Conservation (phyloP, 2,329 filamentous ascomycete genomes). For the Aureobasidium sp. region DNA sequence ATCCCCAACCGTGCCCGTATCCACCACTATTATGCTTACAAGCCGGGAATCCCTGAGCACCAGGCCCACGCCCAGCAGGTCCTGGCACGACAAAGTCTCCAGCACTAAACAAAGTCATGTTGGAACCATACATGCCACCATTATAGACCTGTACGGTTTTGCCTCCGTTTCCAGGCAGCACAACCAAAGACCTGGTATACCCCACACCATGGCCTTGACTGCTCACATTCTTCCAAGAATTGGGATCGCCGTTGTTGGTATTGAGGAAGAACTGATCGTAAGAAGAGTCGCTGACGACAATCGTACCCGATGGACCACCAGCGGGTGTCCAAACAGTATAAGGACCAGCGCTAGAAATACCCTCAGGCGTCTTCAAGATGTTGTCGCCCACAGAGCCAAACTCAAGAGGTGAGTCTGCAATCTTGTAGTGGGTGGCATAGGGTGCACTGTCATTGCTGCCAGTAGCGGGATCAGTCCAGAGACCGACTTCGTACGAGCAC, state of each 20-base stretch:
- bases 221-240: conserved; percentile 40
- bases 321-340: conserved; percentile 48
- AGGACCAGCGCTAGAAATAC: conserved; percentile 41
- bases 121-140: conserved; percentile 10
- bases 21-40: conserved; percentile 10
- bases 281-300: conserved; percentile 41
- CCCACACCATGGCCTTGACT: conserved; percentile 34
- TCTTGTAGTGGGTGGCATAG: conserved; percentile 50
- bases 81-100: conserved; percentile 11
- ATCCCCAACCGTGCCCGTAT: conserved; percentile 9
- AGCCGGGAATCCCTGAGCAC: conserved; percentile 9
- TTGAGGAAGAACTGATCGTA: conserved; percentile 43
- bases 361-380: conserved; percentile 39
- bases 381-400: conserved; percentile 38
- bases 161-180: conserved; percentile 32
- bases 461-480: conserved; percentile 8
- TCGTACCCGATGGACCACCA: conserved; percentile 43
- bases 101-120: conserved; percentile 1
- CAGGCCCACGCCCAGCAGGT: conserved; percentile 1
- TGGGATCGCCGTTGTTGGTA: conserved; percentile 36
- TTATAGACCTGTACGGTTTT: conserved; percentile 6
- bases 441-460: conserved; percentile 34
- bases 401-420: conserved; percentile 38
- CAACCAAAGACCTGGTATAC: conserved; percentile 43
- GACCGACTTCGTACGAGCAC: conserved; percentile 57